These are phyloP conservation scores for Gossypium davidsonii DNA, from an alignment of 441 rosid genomes.

Conservation along the genomic window DNA sequence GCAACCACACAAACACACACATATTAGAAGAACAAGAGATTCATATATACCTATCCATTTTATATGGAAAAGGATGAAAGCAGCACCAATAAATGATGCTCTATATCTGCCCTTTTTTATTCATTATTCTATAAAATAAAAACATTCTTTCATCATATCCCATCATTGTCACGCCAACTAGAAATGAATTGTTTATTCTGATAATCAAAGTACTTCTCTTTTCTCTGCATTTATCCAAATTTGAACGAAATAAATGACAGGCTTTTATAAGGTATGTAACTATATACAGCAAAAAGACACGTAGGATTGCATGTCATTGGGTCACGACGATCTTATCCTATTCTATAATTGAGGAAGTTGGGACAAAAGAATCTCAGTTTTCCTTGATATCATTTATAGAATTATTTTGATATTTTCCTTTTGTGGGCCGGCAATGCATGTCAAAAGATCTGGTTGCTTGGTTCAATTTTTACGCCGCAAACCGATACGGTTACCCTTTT, in stretches of 20 bases:
- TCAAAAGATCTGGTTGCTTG: background rate
- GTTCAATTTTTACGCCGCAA: background rate
- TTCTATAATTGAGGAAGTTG: background rate
- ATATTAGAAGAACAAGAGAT: background rate
- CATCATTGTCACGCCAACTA: background rate
- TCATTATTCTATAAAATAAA: background rate
- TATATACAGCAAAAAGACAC: no score
- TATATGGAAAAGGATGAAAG: background rate
- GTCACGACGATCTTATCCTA: constrained; percentile 2
- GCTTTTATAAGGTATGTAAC: no score
- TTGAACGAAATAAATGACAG: no score
- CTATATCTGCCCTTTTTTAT: background rate
- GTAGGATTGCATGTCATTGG: background rate
- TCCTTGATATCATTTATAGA: background rate
- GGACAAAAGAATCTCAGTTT: constrained; percentile 3
- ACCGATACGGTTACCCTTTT: background rate
- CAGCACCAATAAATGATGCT: background rate
- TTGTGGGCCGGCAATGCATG: background rate
- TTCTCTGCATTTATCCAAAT: background rate
- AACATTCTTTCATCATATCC: background rate
- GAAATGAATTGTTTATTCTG: background rate
- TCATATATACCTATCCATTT: background rate
- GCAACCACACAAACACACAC: background rate
- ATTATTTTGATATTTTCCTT: background rate
- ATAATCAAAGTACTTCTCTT: no score